Percentiles rank a stretch among this genome's conserved stretches.
Conservation (phyloP, 2,329 filamentous ascomycete species). For the Sclerotinia sclerotiorum region DNA sequence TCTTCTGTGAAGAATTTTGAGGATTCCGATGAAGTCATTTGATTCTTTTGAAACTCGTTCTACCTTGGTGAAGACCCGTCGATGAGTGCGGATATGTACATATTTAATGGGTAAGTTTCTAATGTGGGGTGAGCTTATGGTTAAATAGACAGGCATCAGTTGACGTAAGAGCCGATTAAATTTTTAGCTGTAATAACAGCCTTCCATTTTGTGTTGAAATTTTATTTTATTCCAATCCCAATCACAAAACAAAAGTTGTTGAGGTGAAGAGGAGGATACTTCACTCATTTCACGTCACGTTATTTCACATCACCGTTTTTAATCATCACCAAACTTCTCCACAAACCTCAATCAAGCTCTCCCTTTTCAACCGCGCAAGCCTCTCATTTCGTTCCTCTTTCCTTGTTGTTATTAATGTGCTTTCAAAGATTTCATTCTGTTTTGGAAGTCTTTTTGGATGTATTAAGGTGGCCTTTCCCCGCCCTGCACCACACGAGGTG, state of each 20-base stretch:
- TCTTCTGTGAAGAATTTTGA: conserved; percentile 26
- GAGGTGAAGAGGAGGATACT: not conserved
- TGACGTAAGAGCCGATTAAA: not conserved
- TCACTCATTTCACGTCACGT: not conserved
- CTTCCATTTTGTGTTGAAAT: not conserved
- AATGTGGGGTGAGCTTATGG: not conserved
- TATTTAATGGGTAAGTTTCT: not conserved
- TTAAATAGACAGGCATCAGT: not conserved
- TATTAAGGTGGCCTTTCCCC: not conserved
- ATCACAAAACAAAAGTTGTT: not conserved
- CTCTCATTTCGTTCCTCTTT: not conserved
- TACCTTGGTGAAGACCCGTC: no score
- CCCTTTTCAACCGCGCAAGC: no score
- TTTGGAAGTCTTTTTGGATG: no score
- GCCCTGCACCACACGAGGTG: not conserved
- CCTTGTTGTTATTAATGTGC: no score
- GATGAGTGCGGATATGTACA: not conserved
- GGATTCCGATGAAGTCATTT: not conserved
- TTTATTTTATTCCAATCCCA: not conserved
- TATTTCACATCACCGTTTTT: not conserved
- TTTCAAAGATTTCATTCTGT: not conserved
- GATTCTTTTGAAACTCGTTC: not conserved
- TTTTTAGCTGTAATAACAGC: not conserved
- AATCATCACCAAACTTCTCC: not conserved
- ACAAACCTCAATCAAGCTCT: not conserved